Percentiles rank a stretch among this genome's conserved stretches.
Conservation (phyloP, 2,329 filamentous ascomycete genomes). For the Cercospora zeina region DNA sequence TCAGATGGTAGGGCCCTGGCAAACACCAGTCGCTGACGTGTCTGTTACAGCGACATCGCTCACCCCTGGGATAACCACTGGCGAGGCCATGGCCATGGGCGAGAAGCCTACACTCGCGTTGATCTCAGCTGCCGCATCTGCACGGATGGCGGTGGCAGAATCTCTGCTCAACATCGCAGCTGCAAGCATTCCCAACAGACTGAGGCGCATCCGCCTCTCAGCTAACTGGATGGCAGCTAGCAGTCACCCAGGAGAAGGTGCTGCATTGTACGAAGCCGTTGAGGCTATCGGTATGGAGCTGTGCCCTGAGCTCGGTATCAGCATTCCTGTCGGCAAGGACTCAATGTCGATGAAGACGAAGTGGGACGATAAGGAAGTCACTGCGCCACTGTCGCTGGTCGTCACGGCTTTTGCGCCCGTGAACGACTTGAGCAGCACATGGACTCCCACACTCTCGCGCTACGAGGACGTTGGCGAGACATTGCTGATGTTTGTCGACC, state of each 20-base stretch:
- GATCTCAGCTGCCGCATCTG: slow-evolving; percentile 85
- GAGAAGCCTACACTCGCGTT: slow-evolving; percentile 87
- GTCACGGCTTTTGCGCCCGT: slow-evolving; percentile 90
- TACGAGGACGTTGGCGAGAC: slow-evolving; percentile 87
- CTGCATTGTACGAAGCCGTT: slow-evolving; percentile 89
- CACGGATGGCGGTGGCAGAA: slow-evolving; percentile 94
- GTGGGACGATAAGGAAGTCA: slow-evolving; percentile 87
- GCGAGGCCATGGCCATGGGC: slow-evolving; percentile 98
- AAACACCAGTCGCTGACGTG: slow-evolving; percentile 89
- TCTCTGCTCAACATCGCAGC: slow-evolving; percentile 91
- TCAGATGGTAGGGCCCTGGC: slow-evolving; percentile 96
- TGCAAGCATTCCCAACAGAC: slow-evolving; percentile 68
- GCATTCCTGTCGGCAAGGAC: slow-evolving; percentile 95
- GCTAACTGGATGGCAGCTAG: slow-evolving; percentile 99
- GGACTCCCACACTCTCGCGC: slow-evolving; percentile 85
- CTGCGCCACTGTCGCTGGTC: slow-evolving; percentile 84
- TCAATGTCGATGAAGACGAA: slow-evolving; percentile 99
- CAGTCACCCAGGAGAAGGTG: slow-evolving; percentile 87
- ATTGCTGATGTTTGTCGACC: slow-evolving; percentile 84
- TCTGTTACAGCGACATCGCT: slow-evolving; percentile 87
- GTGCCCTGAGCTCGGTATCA: slow-evolving; percentile 84
- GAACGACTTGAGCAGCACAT: slow-evolving; percentile 78
- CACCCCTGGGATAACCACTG: slow-evolving; percentile 68
- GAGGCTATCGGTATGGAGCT: slow-evolving; percentile 90
- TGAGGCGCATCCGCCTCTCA: slow-evolving; percentile 80